Evolutionary conservation across 352 stramenopile species (phyloP).

Genomic region (Globisporangium megalacanthum): DNA sequence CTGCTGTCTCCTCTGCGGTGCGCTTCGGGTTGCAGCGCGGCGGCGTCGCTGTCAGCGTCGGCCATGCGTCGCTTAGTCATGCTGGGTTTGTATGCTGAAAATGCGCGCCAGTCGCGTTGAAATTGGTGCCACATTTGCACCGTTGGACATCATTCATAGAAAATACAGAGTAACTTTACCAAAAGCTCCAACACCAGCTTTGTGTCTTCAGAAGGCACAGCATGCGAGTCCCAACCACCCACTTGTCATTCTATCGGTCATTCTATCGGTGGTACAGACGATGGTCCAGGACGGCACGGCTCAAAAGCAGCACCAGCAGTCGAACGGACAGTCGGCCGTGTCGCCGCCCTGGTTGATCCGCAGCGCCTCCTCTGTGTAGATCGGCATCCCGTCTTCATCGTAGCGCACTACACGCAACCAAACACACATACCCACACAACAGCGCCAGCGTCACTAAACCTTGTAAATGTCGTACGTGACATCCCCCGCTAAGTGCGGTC

Average conservation of each 20-base stretch:
- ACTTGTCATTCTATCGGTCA: not conserved
- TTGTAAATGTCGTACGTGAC: not conserved
- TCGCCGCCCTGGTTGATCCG: slow-evolving; percentile 79
- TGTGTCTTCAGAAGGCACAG: not conserved
- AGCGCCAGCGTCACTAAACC: not conserved
- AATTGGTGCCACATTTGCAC: not conserved
- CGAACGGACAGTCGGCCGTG: slow-evolving; percentile 85
- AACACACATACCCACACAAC: not conserved
- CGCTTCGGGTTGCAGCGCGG: not conserved
- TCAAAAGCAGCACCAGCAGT: slow-evolving; percentile 90
- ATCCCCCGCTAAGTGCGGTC: slow-evolving; percentile 16
- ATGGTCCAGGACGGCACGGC: not conserved
- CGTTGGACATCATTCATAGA: not conserved
- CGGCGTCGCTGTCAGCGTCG: not conserved
- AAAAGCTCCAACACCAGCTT: not conserved
- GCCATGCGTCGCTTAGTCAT: not conserved
- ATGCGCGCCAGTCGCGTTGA: not conserved
- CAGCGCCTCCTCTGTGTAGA: slow-evolving; percentile 82
- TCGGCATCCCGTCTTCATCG: slow-evolving; percentile 79
- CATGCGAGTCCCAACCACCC: not conserved
- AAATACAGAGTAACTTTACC: not conserved
- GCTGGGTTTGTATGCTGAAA: not conserved
- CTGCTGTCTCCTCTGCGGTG: not conserved
- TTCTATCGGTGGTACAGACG: too few species aligned
- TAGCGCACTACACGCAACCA: slow-evolving; percentile 53